These are phyloP conservation scores for Fusarium nygamai DNA, from an alignment of 2,329 filamentous ascomycete species.

Conservation along the genomic window DNA sequence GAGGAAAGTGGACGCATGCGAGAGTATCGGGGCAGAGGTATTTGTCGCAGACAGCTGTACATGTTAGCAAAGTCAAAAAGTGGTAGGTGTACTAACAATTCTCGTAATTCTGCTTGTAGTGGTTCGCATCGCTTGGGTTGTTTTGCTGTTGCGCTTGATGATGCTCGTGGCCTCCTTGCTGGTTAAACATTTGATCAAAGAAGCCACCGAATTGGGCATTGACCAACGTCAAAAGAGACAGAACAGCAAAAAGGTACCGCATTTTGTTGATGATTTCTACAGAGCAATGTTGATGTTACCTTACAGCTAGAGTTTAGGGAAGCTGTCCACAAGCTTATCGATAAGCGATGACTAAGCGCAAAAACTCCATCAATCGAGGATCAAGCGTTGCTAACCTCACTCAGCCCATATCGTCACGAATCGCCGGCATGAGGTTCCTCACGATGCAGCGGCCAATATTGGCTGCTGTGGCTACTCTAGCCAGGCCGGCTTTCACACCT, in stretches of 20 bases:
- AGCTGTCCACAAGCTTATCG: slow-evolving; percentile 46
- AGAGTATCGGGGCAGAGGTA: slow-evolving; percentile 96
- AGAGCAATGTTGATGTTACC: neutral
- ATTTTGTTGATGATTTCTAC: slow-evolving; percentile 38
- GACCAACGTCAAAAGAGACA: slow-evolving; percentile 70
- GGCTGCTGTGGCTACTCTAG: slow-evolving; percentile 51
- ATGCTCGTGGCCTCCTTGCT: slow-evolving; percentile 56
- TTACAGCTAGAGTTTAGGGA: slow-evolving; percentile 14
- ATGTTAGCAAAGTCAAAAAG: neutral
- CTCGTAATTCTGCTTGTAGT: slow-evolving; percentile 79
- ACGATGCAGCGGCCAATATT: slow-evolving; percentile 58
- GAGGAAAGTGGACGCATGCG: slow-evolving; percentile 93
- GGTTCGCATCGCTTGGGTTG: slow-evolving; percentile 82
- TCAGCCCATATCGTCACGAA: slow-evolving; percentile 49
- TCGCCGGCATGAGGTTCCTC: slow-evolving; percentile 57
- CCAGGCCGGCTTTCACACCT: slow-evolving; percentile 38
- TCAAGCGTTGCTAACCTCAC: slow-evolving; percentile 33
- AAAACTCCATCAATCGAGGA: slow-evolving; percentile 42
- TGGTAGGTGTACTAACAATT: slow-evolving; percentile 60
- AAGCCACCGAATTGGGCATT: slow-evolving; percentile 87
- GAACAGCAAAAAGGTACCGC: slow-evolving; percentile 53
- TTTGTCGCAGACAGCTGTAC: slow-evolving; percentile 82
- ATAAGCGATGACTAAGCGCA: slow-evolving; percentile 46
- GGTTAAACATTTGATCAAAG: slow-evolving; percentile 96
- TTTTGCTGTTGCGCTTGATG: slow-evolving; percentile 78